Conservation (phyloP, 2,329 filamentous ascomycete species). For the Monilinia vaccinii-corymbosi region DNA sequence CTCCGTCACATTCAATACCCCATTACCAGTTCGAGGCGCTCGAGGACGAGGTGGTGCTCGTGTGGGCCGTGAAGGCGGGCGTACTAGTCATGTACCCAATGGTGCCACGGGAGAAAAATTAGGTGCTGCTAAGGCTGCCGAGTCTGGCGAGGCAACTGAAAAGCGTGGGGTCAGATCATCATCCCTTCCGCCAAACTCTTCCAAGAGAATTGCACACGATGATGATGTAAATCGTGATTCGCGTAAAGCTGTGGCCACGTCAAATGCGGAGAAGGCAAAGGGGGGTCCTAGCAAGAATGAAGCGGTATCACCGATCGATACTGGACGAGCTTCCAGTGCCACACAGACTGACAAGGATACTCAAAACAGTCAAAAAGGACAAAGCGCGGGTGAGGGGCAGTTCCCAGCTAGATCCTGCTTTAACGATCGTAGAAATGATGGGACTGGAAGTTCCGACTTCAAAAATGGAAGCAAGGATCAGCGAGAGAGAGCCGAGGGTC, state of each 20-base stretch:
- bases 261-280: conserved; percentile 23
- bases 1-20: conserved; percentile 78
- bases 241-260: conserved; percentile 20
- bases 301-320: conserved; percentile 19
- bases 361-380: conserved; percentile 15
- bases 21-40: conserved; percentile 55
- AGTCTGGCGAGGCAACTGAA: conserved; percentile 16
- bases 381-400: conserved; percentile 19
- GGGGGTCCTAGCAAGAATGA: conserved; percentile 20
- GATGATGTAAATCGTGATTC: conserved; percentile 18
- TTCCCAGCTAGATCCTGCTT: conserved; percentile 17
- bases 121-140: conserved; percentile 10
- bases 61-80: conserved; percentile 34
- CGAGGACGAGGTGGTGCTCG: conserved; percentile 37
- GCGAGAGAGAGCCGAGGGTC: conserved; percentile 32
- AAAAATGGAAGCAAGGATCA: conserved; percentile 23
- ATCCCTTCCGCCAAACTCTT: conserved; percentile 26
- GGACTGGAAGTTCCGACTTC: conserved; percentile 13
- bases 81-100: conserved; percentile 26
- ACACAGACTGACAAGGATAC: conserved; percentile 27
- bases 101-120: conserved; percentile 24
- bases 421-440: conserved; percentile 27
- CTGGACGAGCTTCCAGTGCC: conserved; percentile 27
- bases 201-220: conserved; percentile 20
- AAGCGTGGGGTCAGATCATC: conserved; percentile 21